Percentiles rank a stretch among this genome's conserved stretches.
These are phyloP conservation scores for Xenosphaeropsis pyriputrescens DNA, from an alignment of 2,329 filamentous ascomycete species.

Conservation along the genomic window DNA sequence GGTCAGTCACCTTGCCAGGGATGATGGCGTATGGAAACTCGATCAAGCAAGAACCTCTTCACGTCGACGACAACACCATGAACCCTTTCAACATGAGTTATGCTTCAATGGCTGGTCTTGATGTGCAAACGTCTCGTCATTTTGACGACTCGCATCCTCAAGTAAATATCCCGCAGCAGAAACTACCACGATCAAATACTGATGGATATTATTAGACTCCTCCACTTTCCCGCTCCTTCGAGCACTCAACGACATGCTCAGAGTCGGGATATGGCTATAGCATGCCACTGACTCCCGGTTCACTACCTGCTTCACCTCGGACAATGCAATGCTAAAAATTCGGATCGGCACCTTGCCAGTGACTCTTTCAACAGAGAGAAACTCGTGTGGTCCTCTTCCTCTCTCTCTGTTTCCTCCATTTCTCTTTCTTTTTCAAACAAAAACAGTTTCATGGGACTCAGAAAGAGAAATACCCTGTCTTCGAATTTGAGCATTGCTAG, in stretches of 20 bases:
- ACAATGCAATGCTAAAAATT: constrained; percentile 20
- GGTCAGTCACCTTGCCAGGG: constrained; percentile 46
- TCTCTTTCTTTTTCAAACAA: background rate
- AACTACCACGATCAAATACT: background rate
- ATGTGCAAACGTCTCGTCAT: constrained; percentile 41
- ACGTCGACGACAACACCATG: constrained; percentile 36
- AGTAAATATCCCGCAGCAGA: constrained; percentile 36
- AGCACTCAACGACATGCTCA: constrained; percentile 49
- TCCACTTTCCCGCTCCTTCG: constrained; percentile 60
- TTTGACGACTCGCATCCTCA: constrained; percentile 58
- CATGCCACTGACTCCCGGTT: constrained; percentile 51
- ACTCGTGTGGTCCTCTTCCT: background rate
- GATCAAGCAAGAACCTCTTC: constrained; percentile 47
- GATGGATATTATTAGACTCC: constrained; percentile 43
- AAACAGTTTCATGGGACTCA: background rate
- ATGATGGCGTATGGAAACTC: constrained; percentile 49
- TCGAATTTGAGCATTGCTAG: background rate
- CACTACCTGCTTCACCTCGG: constrained; percentile 56
- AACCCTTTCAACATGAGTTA: constrained; percentile 52
- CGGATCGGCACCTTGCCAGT: background rate
- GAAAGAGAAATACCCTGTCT: background rate
- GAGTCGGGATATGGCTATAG: constrained; percentile 44
- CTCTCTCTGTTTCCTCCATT: background rate
- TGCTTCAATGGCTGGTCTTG: constrained; percentile 49
- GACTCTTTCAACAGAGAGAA: constrained; percentile 1